Evolutionary conservation across 2,329 filamentous ascomycete genomes (phyloP).

Genomic region (Aureobasidium sp.): DNA sequence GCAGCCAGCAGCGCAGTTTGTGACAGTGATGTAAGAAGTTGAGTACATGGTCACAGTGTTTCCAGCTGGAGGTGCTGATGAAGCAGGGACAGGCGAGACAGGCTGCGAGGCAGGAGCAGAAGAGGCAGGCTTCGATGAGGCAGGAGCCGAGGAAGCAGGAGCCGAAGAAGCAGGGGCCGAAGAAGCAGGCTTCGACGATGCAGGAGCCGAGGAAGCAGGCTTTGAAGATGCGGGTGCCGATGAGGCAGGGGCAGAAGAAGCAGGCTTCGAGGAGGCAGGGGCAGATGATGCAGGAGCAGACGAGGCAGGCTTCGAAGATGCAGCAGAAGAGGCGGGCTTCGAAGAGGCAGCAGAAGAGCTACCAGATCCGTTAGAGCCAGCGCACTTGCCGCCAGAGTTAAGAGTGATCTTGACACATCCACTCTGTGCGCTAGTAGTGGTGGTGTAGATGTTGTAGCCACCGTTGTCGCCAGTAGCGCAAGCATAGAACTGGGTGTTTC

Average conservation of each 20-base stretch:
- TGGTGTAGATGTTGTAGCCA: slow-evolving; percentile 37
- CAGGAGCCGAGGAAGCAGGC: not conserved
- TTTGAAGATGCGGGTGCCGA: not conserved
- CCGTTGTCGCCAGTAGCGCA: slow-evolving; percentile 49
- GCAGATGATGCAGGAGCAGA: not conserved
- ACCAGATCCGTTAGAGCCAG: not conserved
- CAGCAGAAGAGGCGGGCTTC: not conserved
- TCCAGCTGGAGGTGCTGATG: not conserved
- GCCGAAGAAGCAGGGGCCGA: not conserved
- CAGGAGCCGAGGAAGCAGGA: not conserved
- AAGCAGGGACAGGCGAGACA: not conserved
- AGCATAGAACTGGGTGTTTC: slow-evolving; percentile 48
- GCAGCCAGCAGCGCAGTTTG: slow-evolving; percentile 27
- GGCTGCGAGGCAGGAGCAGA: not conserved
- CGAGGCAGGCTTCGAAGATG: slow-evolving; percentile 3
- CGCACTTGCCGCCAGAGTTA: slow-evolving; percentile 21
- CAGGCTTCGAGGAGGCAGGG: not conserved
- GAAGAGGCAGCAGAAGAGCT: not conserved
- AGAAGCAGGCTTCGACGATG: not conserved
- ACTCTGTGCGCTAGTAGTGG: slow-evolving; percentile 18
- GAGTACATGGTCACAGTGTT: slow-evolving; percentile 19
- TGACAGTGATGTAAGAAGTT: slow-evolving; percentile 31
- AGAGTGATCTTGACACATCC: slow-evolving; percentile 19
- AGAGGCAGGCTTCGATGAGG: not conserved
- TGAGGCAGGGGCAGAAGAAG: not conserved